Base-by-base conservation (phyloP, 2,329 filamentous ascomycete species). In the Nemania sp. region DNA sequence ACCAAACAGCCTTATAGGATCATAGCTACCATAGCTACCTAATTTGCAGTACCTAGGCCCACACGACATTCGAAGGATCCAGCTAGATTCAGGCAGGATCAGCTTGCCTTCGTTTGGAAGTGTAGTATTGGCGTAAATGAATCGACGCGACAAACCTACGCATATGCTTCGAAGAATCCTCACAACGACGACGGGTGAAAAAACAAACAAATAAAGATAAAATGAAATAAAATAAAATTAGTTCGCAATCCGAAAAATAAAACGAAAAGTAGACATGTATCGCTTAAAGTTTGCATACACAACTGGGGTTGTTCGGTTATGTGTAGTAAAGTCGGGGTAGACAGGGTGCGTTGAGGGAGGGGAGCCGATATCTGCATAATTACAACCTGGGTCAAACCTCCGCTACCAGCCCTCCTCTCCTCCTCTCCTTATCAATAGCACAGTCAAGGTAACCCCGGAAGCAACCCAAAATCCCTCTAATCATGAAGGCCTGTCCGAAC, bases 341-440 rank as follows among this genome's bases (percentile, higher is more conserved):
- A 24, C 6, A 49, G 45, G 45, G n/a, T 49, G 20, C 45, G 5
- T 49, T 26, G 45, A 24, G 11, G 45, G 24, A 45, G 41, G 7
- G 45, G 24, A 45, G 15, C 41, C 41, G 41, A 41, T 41, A 18
- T 41, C 13, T 45, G 41, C 41, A 45, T 45, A 45, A 15, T 15
- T n/a, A n/a, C n/a, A n/a, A n/a, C 11, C 11, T 5, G 15, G 15
- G 18, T 45, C 41, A 45, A 5, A n/a, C 41, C 41, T 15, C 13
- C 18, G 41, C 13, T n/a, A 45, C 41, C 18, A 45, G 18, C 41
- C 41, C 11, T 26, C 45, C 4, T 6, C 43, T n/a, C 10, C 26
- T n/a, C 35, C 57, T 5, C 22, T 45, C 49, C 59, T 51, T 54
- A 45, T 62, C 59, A 62, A 51, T 27, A 54, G 26, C 15, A 62